Base-by-base conservation (phyloP, 805 yeast genomes). In the Starmerella floris region DNA sequence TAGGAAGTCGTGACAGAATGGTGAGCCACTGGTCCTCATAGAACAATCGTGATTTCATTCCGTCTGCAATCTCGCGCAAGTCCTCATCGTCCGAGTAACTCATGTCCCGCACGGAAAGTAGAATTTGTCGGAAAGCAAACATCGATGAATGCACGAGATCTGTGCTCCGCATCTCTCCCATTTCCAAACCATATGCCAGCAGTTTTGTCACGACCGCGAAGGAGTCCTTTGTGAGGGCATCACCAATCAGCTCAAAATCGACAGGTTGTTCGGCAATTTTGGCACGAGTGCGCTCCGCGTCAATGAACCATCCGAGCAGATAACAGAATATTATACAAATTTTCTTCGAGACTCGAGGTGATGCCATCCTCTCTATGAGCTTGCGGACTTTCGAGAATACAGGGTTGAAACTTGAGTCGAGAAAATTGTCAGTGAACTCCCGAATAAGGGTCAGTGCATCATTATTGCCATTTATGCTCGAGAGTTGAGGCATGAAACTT, bases 361-460 rank as follows among this genome's bases (percentile, higher is more conserved):
- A 57, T 30, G 67, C 70, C 25, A 41, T 46, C 9, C 67, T 60
- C 17, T 72, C 64, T 36, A 70, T 57, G 45, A 65, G 60, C 53
- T 62, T 65, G 9, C 81, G 68, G 11, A 79, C 62, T 23, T 73
- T 65, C 37, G 60, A 64, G 39, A 83, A 63, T 23, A 85, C 59
- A 16, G 75, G 74, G 52, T 83, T 82, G 60, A 82, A 83, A 15
- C 85, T 76, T 26, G 83, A 79, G 44, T 83, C 85, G 4, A 75
- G 61, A 50, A 85, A 79, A 43, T 74, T 73, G 15, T 67, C 56
- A 17, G 74, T 69, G 54, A 80, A 79, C 3, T 50, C 45, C 5
- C 61, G 57, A 23, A 78, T 56, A 0, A 56, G 43, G 0, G 51
- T 48, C 8, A 62, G 2, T 55, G 62, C 35, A 45, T 53, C 42